Base-by-base conservation (phyloP, 163 green algal genomes). In the Scenedesmus sp. region DNA sequence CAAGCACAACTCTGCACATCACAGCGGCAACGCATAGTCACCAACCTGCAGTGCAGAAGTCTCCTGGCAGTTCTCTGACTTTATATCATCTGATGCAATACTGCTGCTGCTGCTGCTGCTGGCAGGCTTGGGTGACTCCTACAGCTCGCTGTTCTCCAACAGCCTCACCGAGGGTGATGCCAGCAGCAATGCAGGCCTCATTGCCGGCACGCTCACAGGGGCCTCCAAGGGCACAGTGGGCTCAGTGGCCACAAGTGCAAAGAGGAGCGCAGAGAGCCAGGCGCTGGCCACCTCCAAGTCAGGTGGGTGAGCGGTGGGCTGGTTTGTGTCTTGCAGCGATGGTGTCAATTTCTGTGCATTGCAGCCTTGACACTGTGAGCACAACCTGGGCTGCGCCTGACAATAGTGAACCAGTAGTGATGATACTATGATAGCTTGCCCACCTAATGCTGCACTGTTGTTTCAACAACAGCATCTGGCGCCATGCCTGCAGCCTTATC, bases 101-200 rank as follows among this genome's bases (percentile, higher is more conserved):
- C 34, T 46, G 34, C 34, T 46, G 34, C 34, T 16, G 66, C 4
- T 0, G 12, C 16, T 87, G 16, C 55, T 23, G 34, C 12, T 77
- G 34, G 10, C 87, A 91, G 87, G 87, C 10, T 59, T 91, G 9
- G 87, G 87, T 12, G 87, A 91, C 26, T 91, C 87, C 13, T 91
- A 87, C n/a, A 86, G 87, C 56, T 85, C 87, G 1, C 60, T 83
- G 87, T 87, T 91, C 26, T 16, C 87, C 34, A 79, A 91, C 87
- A 91, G 87, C 26, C 56, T 91, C 2, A 54, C 87, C 12, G 57
- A 87, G 59, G 87, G 87, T 9, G 20, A 59, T 23, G 81, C 87
- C 56, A 87, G n/a, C 74, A 87, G 74, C 74, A 79, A 79, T 26
- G 66, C 76, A n/a, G 87, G 87, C 56, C 59, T 91, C 23, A 86